Percentiles rank a stretch among this genome's conserved stretches.
Evolutionary conservation across 108 stramenopile species (phyloP).

Genomic region (Bacterosira constricta): DNA sequence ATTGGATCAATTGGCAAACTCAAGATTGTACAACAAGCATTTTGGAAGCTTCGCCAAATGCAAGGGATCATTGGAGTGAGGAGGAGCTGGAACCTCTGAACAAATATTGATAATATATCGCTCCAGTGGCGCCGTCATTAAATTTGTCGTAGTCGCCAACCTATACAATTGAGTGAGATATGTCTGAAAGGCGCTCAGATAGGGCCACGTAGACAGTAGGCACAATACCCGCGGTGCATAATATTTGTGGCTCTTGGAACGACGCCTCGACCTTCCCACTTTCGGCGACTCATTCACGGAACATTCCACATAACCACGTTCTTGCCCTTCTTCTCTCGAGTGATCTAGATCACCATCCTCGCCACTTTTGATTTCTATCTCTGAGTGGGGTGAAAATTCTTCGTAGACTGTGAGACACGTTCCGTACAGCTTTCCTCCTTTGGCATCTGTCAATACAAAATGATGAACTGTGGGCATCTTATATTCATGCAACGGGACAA

Average conservation of each 20-base stretch:
- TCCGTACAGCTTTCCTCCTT: slow-evolving; percentile 83
- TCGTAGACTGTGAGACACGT: slow-evolving; percentile 87
- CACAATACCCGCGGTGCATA: slow-evolving; percentile 91
- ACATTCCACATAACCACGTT: slow-evolving; percentile 40
- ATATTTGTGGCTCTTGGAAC: slow-evolving; percentile 40
- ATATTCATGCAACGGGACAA: slow-evolving; percentile 66
- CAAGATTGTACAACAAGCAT: no score
- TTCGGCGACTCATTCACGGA: slow-evolving; percentile 32
- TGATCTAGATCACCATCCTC: slow-evolving; percentile 21
- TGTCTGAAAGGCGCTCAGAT: slow-evolving; percentile 87
- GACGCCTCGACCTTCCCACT: slow-evolving; percentile 25
- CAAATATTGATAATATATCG: slow-evolving; percentile 95
- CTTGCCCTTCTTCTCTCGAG: slow-evolving; percentile 31
- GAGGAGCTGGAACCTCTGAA: slow-evolving; percentile 95
- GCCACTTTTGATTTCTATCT: slow-evolving; percentile 2
- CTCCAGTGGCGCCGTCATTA: slow-evolving; percentile 93
- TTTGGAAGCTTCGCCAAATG: no score
- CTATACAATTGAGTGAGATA: slow-evolving; percentile 94
- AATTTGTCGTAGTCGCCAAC: slow-evolving; percentile 82
- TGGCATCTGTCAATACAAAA: slow-evolving; percentile 85
- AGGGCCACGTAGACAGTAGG: slow-evolving; percentile 94
- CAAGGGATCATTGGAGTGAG: no score
- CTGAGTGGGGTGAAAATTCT: slow-evolving; percentile 50
- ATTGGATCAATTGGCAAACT: no score
- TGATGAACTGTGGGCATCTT: slow-evolving; percentile 82